These are phyloP conservation scores for Lepidium aucheri DNA, from an alignment of 345 rosid species.

Conservation along the genomic window DNA sequence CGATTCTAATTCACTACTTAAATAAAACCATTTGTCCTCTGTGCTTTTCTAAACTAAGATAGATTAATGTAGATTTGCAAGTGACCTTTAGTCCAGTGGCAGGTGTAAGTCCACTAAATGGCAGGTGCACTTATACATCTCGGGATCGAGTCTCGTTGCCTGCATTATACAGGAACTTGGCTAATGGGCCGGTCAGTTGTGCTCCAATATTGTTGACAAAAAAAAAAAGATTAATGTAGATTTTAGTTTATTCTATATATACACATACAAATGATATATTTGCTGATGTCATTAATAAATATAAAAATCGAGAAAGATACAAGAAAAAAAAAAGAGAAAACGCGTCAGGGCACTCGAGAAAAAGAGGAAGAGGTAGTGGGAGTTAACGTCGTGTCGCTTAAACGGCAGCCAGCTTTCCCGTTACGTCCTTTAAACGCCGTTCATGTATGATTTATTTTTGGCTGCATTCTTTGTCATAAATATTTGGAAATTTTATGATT, in stretches of 20 bases:
- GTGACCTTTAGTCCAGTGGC: too few relatives aligned
- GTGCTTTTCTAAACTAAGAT: background rate
- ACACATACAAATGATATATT: too few relatives aligned
- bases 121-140: too few relatives aligned
- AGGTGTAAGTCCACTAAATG: too few relatives aligned
- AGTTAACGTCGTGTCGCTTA: slow-evolving; percentile 27
- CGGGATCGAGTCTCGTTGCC: too few relatives aligned
- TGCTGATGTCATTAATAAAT: background rate
- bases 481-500: background rate
- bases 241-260: background rate
- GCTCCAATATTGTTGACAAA: too few relatives aligned
- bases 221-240: background rate
- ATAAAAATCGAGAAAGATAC: background rate
- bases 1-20: background rate
- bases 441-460: background rate
- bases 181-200: too few relatives aligned
- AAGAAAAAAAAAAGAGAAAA: slow-evolving; percentile 1
- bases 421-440: slow-evolving; percentile 11
- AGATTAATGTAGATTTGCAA: background rate
- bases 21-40: background rate
- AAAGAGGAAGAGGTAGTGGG: slow-evolving; percentile 25
- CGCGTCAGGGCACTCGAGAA: slow-evolving; percentile 30
- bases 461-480: background rate
- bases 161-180: too few relatives aligned
- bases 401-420: slow-evolving; percentile 26